Conservation (phyloP, 2,329 filamentous ascomycete species). For the Celoporthe dispersa region DNA sequence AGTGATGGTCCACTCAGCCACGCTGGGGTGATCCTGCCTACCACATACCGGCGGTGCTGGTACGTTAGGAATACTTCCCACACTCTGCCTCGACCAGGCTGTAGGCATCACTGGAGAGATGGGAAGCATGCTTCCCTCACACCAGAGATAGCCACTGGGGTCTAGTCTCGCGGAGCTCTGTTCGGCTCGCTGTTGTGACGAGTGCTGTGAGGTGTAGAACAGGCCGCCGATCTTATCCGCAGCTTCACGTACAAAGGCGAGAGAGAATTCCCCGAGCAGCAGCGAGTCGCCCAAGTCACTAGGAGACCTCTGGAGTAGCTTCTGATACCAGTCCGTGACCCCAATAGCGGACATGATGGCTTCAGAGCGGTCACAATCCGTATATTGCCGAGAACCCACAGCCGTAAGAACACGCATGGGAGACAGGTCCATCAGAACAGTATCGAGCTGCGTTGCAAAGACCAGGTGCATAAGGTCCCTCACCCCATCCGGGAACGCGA, state of each 20-base stretch:
- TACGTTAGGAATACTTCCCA: too few relatives aligned
- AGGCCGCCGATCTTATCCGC: background rate
- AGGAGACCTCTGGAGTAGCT: background rate
- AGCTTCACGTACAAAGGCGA: slow-evolving; percentile 13
- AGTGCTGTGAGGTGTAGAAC: slow-evolving; percentile 1
- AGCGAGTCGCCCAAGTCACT: background rate
- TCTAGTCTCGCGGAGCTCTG: too few relatives aligned
- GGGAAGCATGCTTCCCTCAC: too few relatives aligned
- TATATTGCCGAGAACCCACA: background rate
- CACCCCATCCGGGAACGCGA: background rate
- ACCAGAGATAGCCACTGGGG: too few relatives aligned
- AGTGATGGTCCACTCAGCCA: too few relatives aligned
- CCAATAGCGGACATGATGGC: slow-evolving; percentile 14
- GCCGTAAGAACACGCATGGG: slow-evolving; percentile 3
- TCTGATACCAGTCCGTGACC: background rate
- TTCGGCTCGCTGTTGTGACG: too few relatives aligned
- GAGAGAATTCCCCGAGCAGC: background rate
- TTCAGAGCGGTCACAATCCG: background rate
- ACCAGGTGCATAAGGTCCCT: background rate
- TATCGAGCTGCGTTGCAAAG: background rate
- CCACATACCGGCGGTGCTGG: too few relatives aligned
- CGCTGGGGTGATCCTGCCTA: too few relatives aligned
- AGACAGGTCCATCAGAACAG: background rate
- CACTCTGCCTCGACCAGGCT: too few relatives aligned
- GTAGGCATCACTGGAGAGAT: too few relatives aligned